Evolutionary conservation across 345 rosid genomes (phyloP).

Genomic region (Rhizophora apiculata): DNA sequence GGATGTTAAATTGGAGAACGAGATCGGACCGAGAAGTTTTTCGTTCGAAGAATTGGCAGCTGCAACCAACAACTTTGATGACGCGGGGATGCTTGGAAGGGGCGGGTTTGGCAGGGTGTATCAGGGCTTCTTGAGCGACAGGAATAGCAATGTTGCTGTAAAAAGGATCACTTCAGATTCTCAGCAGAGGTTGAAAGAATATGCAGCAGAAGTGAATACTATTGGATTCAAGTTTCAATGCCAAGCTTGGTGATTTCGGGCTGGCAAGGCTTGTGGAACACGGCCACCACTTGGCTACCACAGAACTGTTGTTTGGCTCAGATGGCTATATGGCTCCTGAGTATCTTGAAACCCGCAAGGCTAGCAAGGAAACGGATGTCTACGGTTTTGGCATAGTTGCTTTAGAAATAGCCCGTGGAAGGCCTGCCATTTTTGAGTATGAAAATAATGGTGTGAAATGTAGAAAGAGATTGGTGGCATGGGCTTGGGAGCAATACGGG

Average conservation of each 20-base stretch:
- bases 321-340: conserved; percentile 24
- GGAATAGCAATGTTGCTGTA: not conserved
- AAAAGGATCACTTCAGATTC: conserved; percentile 3
- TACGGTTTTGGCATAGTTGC: conserved; percentile 23
- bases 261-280: conserved; percentile 35
- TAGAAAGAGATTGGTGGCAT: conserved; percentile 4
- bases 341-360: conserved; percentile 2
- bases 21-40: not conserved
- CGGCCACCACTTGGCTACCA: conserved; percentile 20
- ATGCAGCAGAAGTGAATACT: conserved; percentile 3
- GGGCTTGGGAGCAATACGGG: conserved; percentile 28
- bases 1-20: not conserved
- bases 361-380: conserved; percentile 19
- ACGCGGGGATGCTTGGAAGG: not conserved
- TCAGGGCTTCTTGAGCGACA: not conserved
- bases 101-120: not conserved
- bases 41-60: not conserved
- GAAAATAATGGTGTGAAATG: not conserved
- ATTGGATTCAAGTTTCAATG: conserved; percentile 16
- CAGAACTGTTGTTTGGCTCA: conserved; percentile 25
- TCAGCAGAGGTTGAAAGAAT: conserved; percentile 1
- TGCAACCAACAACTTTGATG: not conserved
- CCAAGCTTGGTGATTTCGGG: conserved; percentile 41
- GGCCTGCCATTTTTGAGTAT: not conserved
- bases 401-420: conserved; percentile 26